Evolutionary conservation across 176 grass and related monocot genomes (phyloP).

Genomic region (Bothriochloa decipiens): DNA sequence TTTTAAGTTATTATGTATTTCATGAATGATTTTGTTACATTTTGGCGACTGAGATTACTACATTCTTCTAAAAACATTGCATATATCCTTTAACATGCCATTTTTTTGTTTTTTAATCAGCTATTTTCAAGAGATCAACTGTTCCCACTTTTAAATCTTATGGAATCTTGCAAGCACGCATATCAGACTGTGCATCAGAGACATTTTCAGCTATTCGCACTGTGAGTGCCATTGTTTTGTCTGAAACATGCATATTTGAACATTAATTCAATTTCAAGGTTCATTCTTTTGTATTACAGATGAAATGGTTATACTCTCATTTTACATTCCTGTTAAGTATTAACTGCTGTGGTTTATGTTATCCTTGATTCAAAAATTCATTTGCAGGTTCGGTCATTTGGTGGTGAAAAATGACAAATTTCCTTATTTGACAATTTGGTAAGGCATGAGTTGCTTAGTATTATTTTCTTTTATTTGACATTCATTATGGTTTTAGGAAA

Average conservation of each 20-base stretch:
- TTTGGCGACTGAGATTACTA: not conserved
- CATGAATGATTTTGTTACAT: not conserved
- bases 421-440: conserved; percentile 84
- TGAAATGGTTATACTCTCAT: conserved; percentile 6
- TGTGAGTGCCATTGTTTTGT: conserved; percentile 60
- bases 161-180: conserved; percentile 80
- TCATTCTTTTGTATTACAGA: conserved; percentile 17
- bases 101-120: conserved; percentile 49
- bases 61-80: conserved; percentile 7
- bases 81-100: conserved; percentile 30
- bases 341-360: conserved; percentile 26
- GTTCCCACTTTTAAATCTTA: conserved; percentile 90
- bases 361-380: conserved; percentile 32
- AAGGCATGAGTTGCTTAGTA: conserved; percentile 30
- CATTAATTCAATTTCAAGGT: conserved; percentile 6
- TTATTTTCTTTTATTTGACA: not conserved
- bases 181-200: conserved; percentile 91
- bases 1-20: conserved; percentile 1
- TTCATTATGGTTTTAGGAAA: not conserved
- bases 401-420: conserved; percentile 92
- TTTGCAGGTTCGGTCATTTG: conserved; percentile 90
- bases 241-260: not conserved
- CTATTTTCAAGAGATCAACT: conserved; percentile 97
- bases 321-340: conserved; percentile 11
- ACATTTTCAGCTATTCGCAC: conserved; percentile 97